Percentiles rank a stretch among this genome's conserved stretches.
phyloP scores from a whole-genome alignment of 805 yeast genomes.

The Phaffomyces opuntiae region DNA sequence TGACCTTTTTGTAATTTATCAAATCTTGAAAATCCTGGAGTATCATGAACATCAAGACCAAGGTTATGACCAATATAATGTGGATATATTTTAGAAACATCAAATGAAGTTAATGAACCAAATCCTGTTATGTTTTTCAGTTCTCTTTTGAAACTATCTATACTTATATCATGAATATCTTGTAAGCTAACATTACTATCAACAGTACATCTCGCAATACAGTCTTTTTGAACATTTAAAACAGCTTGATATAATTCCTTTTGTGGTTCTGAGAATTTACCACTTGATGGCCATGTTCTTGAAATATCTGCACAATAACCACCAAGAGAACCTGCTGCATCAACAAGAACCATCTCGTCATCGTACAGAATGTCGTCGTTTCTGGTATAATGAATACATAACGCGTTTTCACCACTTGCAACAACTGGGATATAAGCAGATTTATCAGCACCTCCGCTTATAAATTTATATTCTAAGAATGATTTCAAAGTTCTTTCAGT shows the following conservation, averaged over 20 bases:
- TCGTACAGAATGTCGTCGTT: slow-evolving; percentile 76
- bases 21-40: slow-evolving; percentile 55
- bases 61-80: slow-evolving; percentile 95
- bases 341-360: slow-evolving; percentile 84
- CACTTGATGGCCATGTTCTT: slow-evolving; percentile 89
- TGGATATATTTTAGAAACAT: slow-evolving; percentile 62
- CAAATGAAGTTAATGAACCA: slow-evolving; percentile 39
- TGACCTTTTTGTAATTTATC: slow-evolving; percentile 56
- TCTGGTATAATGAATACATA: slow-evolving; percentile 89
- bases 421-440: slow-evolving; percentile 94
- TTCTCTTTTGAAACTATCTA: slow-evolving; percentile 50
- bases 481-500: slow-evolving; percentile 78
- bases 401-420: slow-evolving; percentile 86
- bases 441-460: slow-evolving; percentile 81
- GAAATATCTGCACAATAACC: slow-evolving; percentile 96
- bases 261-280: slow-evolving; percentile 71
- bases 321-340: slow-evolving; percentile 90
- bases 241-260: slow-evolving; percentile 85
- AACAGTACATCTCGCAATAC: slow-evolving; percentile 65
- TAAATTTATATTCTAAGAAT: slow-evolving; percentile 74
- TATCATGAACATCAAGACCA: slow-evolving; percentile 87
- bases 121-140: slow-evolving; percentile 65
- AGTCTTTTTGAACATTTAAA: slow-evolving; percentile 68
- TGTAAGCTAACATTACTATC: slow-evolving; percentile 48
- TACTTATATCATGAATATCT: slow-evolving; percentile 70